Base-by-base conservation (phyloP, 129 eudicot genomes). In the Heracleum sosnowskyi region DNA sequence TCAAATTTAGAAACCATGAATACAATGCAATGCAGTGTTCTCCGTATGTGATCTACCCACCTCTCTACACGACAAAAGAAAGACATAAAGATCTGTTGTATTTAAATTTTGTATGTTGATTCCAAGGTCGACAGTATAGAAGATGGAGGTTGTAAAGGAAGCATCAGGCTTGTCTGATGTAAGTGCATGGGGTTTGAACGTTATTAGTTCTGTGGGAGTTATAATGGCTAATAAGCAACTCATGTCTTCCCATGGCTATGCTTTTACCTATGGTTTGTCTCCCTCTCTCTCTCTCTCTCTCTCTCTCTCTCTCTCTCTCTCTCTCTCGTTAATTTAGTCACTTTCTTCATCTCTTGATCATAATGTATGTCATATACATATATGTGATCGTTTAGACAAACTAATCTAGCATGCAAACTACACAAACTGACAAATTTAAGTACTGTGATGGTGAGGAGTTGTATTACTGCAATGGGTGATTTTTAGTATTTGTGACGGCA, bases 111-210 rank as follows among this genome's bases (percentile, higher is more conserved):
- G 18, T 0, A n/a, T n/a, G 4, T 26, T 46, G 1, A 5, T 17
- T 41, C 9, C 60, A 18, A 31, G n/a, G 6, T 11, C 31, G 13
- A 16, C 11, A 51, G 31, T 29, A 22, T 49, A 4, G 22, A 12
- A 47, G 69, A 93, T 91, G 98, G 98, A 85, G 83, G 77, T 31
- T 37, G 95, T 89, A 78, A 93, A 89, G 92, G 89, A 85, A 85
- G 3, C 86, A 4, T 85, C 90, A 33, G 80, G 88, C 5, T 91
- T 93, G 0, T 93, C 98, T 2, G 94, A 93, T 81, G 86, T 89
- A 42, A 97, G 98, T 13, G 98, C 98, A 20, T 93, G 98, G 98
- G 98, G 92, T 15, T 89, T 93, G 97, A 93, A 93, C 62, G 90
- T 93, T 0, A 75, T 93, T 12, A 93, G 98, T 36, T 93, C 98